Percentiles rank a stretch among this genome's conserved stretches.
phyloP scores from a whole-genome alignment of 176 grass and related monocot species.

The Eragrostis curvula region DNA sequence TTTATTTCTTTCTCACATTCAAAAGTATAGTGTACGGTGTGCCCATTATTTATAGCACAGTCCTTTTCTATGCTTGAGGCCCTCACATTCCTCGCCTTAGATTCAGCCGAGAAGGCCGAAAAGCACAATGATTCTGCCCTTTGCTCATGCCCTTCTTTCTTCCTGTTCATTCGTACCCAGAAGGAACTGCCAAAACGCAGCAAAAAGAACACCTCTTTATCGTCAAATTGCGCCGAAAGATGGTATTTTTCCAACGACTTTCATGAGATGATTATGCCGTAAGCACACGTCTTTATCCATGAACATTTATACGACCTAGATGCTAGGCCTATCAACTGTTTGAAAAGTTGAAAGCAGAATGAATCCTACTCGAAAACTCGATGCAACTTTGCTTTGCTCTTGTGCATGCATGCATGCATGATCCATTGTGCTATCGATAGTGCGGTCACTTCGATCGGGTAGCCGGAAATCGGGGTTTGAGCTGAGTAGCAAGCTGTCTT shows the following conservation, averaged over 20 bases:
- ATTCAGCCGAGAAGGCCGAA: conserved; percentile 35
- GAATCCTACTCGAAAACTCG: background rate
- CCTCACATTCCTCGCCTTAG: background rate
- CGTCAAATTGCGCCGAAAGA: conserved; percentile 35
- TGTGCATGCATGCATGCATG: background rate
- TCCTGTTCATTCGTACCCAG: background rate
- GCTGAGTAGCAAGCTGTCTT: background rate
- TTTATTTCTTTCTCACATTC: background rate
- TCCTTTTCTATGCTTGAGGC: conserved; percentile 37
- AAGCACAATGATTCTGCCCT: conserved; percentile 29
- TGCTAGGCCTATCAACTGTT: background rate
- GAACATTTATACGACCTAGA: conserved; percentile 8
- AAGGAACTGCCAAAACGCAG: background rate
- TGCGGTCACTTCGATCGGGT: background rate
- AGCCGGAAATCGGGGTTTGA: background rate
- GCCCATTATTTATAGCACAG: background rate
- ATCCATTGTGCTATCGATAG: background rate
- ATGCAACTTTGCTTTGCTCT: background rate
- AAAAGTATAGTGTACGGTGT: background rate
- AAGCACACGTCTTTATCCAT: conserved; percentile 7
- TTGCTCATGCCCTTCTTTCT: background rate
- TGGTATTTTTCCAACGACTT: conserved; percentile 29
- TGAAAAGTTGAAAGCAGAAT: background rate
- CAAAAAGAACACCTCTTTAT: background rate
- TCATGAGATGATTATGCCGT: background rate